phyloP scores from a whole-genome alignment of 129 eudicot species.

The Flaveria linearis region DNA sequence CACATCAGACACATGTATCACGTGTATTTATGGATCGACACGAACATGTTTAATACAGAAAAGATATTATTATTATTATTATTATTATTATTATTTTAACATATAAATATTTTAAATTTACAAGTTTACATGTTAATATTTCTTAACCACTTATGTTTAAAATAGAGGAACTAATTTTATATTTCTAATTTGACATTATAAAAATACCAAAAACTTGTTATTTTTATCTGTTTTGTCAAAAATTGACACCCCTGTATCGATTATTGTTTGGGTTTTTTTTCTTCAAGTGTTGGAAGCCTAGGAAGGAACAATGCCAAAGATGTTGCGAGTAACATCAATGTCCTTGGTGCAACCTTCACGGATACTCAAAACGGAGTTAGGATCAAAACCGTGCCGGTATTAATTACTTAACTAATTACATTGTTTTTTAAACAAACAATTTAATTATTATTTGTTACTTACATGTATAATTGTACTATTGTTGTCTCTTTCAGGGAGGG shows the following conservation, averaged over 20 bases:
- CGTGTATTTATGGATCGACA: no score
- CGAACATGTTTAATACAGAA: no score
- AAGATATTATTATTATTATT: no score
- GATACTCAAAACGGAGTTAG: slow-evolving; percentile 34
- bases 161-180: no score
- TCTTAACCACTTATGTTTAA: no score
- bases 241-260: background rate
- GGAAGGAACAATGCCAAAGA: slow-evolving; percentile 26
- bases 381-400: slow-evolving; percentile 32
- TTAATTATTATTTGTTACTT: background rate
- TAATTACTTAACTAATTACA: background rate
- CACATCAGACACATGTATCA: no score
- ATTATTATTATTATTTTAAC: background rate
- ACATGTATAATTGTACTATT: background rate
- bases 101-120: no score
- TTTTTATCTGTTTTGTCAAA: no score
- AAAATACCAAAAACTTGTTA: no score
- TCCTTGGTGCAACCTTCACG: background rate
- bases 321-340: slow-evolving; percentile 10
- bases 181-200: no score
- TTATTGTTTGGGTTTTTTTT: background rate
- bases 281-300: slow-evolving; percentile 30
- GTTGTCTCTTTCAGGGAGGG: slow-evolving; percentile 13
- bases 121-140: no score
- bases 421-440: background rate